phyloP scores from a whole-genome alignment of 495 filamentous ascomycete species.

The Talaromyces nanjingensis region DNA sequence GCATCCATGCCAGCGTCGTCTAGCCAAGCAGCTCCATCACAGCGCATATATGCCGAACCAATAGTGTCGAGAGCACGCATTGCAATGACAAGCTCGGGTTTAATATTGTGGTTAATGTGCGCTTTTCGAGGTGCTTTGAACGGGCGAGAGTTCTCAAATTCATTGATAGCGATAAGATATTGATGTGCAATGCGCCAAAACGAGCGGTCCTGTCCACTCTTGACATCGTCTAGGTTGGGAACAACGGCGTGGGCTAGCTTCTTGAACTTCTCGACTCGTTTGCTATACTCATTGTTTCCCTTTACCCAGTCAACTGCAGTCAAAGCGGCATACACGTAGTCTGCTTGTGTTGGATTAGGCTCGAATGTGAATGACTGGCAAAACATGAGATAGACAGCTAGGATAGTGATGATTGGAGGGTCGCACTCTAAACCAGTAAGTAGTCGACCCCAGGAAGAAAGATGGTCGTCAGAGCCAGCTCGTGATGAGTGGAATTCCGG shows the following conservation, averaged over 20 bases:
- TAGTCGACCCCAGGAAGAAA: neutral
- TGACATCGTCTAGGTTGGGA: neutral
- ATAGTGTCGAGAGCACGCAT: neutral
- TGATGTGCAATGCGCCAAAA: neutral
- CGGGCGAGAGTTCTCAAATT: neutral
- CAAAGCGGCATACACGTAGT: constrained; percentile 4
- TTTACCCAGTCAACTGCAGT: constrained; percentile 3
- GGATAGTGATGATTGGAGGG: constrained; percentile 1
- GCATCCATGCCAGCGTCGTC: constrained; percentile 2
- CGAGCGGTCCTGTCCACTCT: constrained; percentile 2
- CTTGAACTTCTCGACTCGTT: neutral
- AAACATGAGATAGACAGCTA: neutral
- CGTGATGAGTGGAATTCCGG: constrained; percentile 2
- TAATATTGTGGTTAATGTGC: neutral
- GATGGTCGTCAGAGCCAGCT: neutral
- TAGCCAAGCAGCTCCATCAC: constrained; percentile 5
- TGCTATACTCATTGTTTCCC: neutral
- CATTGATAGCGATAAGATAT: neutral
- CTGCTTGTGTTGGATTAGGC: neutral
- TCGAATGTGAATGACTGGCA: constrained; percentile 3
- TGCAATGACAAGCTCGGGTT: neutral
- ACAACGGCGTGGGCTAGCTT: neutral
- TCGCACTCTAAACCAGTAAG: constrained; percentile 1
- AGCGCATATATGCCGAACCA: constrained; percentile 4
- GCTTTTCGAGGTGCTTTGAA: constrained; percentile 1